Evolutionary conservation across 2,329 filamentous ascomycete genomes (phyloP).

Genomic region (Setomelanomma holmii): DNA sequence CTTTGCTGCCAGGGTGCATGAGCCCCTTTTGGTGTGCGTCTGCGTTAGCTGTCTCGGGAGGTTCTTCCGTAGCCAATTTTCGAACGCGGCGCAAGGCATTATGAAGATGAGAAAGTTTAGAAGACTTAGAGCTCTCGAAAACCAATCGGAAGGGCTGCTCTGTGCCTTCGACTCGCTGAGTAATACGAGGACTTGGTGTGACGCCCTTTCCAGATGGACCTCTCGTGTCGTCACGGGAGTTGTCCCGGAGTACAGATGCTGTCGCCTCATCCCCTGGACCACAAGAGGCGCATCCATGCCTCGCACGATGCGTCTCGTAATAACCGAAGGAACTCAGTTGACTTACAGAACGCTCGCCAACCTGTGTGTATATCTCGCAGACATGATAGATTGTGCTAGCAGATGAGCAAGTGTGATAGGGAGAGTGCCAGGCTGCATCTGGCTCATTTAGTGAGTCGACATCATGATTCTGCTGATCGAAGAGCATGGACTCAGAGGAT

Average conservation of each 20-base stretch:
- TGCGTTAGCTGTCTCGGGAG: constrained; percentile 22
- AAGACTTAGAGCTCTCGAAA: constrained; percentile 18
- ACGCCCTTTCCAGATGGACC: constrained; percentile 2
- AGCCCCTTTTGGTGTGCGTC: constrained; percentile 9
- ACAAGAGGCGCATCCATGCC: no score
- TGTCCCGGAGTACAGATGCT: no score
- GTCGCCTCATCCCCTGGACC: no score
- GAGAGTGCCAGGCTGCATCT: no score
- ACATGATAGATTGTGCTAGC: no score
- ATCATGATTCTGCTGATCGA: constrained; percentile 35
- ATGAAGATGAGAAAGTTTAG: constrained; percentile 6
- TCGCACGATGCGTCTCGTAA: no score
- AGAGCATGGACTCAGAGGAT: constrained; percentile 46
- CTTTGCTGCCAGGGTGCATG: constrained; percentile 12
- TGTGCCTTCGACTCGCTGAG: constrained; percentile 19
- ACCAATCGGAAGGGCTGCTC: constrained; percentile 26
- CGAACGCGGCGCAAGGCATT: constrained; percentile 10
- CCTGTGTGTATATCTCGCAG: no score
- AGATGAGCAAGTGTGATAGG: no score
- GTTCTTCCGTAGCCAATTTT: no score
- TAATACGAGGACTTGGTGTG: constrained; percentile 20
- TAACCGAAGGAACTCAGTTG: no score
- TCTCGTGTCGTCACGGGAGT: constrained; percentile 1
- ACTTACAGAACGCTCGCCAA: no score
- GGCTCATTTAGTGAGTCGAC: constrained; percentile 9